A percentile compares a stretch with the other conserved stretches of the same genome.
These are phyloP conservation scores for Salix udensis DNA, from an alignment of 345 rosid species.

Conservation along the genomic window DNA sequence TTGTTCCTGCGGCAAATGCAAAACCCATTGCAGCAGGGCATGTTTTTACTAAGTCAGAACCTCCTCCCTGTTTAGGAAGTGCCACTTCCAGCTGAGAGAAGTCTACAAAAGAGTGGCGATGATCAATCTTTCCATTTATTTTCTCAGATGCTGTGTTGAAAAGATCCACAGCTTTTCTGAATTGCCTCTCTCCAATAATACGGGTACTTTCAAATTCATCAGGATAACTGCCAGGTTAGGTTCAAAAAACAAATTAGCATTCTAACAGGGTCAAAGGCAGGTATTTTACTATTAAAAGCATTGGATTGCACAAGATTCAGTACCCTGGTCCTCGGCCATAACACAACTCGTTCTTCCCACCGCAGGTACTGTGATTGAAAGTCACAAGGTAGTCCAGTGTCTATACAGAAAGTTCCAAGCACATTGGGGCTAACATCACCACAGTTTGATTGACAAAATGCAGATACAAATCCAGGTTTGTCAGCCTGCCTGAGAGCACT, in stretches of 20 bases:
- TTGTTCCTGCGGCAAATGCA: constrained; percentile 95
- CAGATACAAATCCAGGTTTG: constrained; percentile 84
- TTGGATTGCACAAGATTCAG: constrained; percentile 9
- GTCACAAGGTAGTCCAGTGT: constrained; percentile 93
- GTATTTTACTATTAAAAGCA: neutral
- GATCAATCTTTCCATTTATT: constrained; percentile 74
- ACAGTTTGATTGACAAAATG: constrained; percentile 95
- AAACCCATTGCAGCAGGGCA: constrained; percentile 99
- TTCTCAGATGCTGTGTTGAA: constrained; percentile 75
- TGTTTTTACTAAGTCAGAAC: constrained; percentile 67
- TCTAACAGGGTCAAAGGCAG: neutral
- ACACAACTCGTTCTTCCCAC: constrained; percentile 89
- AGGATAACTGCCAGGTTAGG: constrained; percentile 55
- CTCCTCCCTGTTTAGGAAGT: constrained; percentile 52
- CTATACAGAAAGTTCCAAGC: constrained; percentile 87
- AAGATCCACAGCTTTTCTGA: constrained; percentile 72
- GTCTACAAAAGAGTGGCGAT: constrained; percentile 68
- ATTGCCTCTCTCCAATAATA: constrained; percentile 90
- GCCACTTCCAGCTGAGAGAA: constrained; percentile 86
- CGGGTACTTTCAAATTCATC: constrained; percentile 98
- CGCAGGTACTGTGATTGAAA: constrained; percentile 97
- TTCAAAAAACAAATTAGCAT: constrained; percentile 12
- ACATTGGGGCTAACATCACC: constrained; percentile 99
- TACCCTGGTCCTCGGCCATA: constrained; percentile 99
- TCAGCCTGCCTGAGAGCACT: constrained; percentile 73